Base-by-base conservation (phyloP, 192 early-diverging fungal species). In the Spinellus fusiger region DNA sequence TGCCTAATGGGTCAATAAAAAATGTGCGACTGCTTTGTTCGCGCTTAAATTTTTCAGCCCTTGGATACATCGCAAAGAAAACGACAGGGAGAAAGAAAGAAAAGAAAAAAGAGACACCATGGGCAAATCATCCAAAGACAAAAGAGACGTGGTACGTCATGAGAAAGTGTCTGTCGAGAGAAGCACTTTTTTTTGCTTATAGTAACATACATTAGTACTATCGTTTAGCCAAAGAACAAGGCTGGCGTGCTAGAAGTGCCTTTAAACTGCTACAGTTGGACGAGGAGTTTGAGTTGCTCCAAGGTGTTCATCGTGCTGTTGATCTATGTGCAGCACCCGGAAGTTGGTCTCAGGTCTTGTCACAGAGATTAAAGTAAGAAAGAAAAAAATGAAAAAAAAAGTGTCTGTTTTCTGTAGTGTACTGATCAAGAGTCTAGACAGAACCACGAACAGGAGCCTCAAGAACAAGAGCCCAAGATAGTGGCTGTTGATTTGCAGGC, bases 281-380 rank as follows among this genome's bases (percentile, higher is more conserved):
- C 68, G 93, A 99, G 56, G 94, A 97, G 74, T 96, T 93, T 76
- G 76, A 89, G 58, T 79, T 99, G 29, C 89, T 99, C 56, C 70
- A 89, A 73, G 88, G 86, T n/a, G 92, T 97, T 18, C 85, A 79
- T 16, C 71, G 86, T 54, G 89, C 88, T 18, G 97, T 99, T 28
- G 97, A 99, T 80, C 81, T 99, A 47, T 99, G 97, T 66, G 95
- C 97, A 2, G 95, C 95, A 4, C 95, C 95, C 0, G 95, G 96
- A 25, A 92, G 89, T 77, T 99, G 96, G 96, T 91, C 88, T 27
- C 96, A 99, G 73, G 96, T 99, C 7, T 76, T 89, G 20, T 82
- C 80, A 63, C 78, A 78, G 50, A 78, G 80, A 54, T 76, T 92
- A 22, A 74, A 70, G 76, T 84, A 80, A 32, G 44, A n/a, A 54